These are phyloP conservation scores for Coprinopsis sp. DNA, from an alignment of 768 basidiomycete species.

Conservation along the genomic window DNA sequence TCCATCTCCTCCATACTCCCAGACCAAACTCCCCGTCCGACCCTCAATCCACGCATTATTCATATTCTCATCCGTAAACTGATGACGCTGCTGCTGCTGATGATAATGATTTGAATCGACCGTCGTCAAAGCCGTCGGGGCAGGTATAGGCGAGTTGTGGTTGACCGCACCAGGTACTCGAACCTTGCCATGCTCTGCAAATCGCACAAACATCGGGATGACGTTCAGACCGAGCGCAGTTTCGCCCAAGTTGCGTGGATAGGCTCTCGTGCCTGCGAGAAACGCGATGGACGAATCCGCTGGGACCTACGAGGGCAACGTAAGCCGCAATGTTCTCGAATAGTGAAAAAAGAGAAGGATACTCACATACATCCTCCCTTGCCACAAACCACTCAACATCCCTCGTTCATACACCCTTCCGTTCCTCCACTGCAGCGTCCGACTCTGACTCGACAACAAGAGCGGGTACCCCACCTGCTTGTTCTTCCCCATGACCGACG, in stretches of 20 bases:
- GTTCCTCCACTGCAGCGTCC: constrained; percentile 18
- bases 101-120: too few species aligned
- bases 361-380: constrained; percentile 60
- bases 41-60: constrained; percentile 40
- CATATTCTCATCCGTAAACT: constrained; percentile 26
- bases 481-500: background rate
- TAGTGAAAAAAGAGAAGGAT: constrained; percentile 1
- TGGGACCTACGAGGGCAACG: constrained; percentile 20
- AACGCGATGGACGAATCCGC: constrained; percentile 10
- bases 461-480: constrained; percentile 62
- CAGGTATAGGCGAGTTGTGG: background rate
- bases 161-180: constrained; percentile 12
- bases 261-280: constrained; percentile 12
- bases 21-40: constrained; percentile 16
- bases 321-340: too few species aligned
- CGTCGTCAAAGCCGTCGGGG: too few species aligned
- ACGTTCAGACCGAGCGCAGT: constrained; percentile 30
- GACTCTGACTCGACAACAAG: constrained; percentile 38
- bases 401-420: constrained; percentile 46
- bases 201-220: constrained; percentile 53
- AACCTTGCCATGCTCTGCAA: constrained; percentile 46
- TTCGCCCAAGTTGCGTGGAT: constrained; percentile 30
- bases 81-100: too few species aligned
- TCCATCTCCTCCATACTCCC: constrained; percentile 3
- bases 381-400: constrained; percentile 52